Base-by-base conservation (phyloP, 768 basidiomycete genomes). In the Lactarius vividus region DNA sequence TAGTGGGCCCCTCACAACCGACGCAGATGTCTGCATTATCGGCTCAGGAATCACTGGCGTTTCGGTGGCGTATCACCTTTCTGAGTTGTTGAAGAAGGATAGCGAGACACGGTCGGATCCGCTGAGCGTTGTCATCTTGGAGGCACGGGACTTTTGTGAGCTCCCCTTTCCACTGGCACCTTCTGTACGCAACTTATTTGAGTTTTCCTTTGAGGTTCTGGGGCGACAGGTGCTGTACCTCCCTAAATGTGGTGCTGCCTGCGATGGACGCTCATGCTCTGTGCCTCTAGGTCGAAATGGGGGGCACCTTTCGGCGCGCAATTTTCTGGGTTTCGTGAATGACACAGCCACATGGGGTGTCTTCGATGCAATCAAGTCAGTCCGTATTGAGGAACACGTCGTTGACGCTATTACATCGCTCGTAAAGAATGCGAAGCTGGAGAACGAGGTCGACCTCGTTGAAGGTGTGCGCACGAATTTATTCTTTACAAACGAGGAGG, bases 131-230 rank as follows among this genome's bases (percentile, higher is more conserved):
- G 85, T 87, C 20, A 78, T 96, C 15, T 74, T 97, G 10, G 94
- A 96, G 72, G 95, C 93, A 4, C 79, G 95, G 70, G 88, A 92
- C 72, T 89, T 95, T 75, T 91, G 94, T 93, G 28, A 77, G 91
- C 39, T 70, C 80, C 57, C 57, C 26, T 35, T 15, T 52, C 10
- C 9, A 33, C 0, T 33, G 33, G 33, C 33, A 15, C 15, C 13
- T 62, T n/a, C 29, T 37, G 18, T 18, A 35, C 53, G 37, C 28
- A 52, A 56, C 37, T 60, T 61, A 23, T 49, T 57, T 59, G 20
- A 15, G 20, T 53, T 57, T 63, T 40, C 46, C 28, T 20, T 39
- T 18, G 73, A 88, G 88, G 88, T 75, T 85, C 88, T 62, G 89
- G 91, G 40, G 88, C 91, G 39, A 94, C 92, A 62, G 89, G 91